Evolutionary conservation across 2,329 filamentous ascomycete genomes (phyloP).

Genomic region (Tolypocladium amazonense): DNA sequence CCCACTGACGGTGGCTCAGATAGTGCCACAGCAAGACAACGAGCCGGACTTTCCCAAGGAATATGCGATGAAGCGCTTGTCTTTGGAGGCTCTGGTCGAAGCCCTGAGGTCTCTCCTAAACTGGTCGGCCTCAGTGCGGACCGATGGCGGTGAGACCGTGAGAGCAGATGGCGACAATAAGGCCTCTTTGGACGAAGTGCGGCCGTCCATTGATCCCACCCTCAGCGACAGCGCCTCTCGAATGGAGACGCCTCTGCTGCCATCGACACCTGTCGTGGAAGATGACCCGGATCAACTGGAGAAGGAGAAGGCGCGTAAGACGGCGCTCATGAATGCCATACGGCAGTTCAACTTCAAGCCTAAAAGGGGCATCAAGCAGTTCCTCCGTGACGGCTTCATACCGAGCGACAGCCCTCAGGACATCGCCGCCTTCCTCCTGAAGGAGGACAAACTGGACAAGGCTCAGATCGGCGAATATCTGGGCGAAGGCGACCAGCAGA

Average conservation of each 20-base stretch:
- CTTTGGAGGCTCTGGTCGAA: slow-evolving; percentile 80
- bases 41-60: slow-evolving; percentile 75
- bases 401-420: slow-evolving; percentile 66
- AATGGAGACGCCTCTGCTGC: slow-evolving; percentile 44
- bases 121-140: slow-evolving; percentile 62
- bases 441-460: slow-evolving; percentile 81
- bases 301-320: slow-evolving; percentile 88
- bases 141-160: slow-evolving; percentile 35
- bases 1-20: slow-evolving; percentile 69
- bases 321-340: slow-evolving; percentile 78
- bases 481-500: slow-evolving; percentile 84
- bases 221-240: slow-evolving; percentile 49
- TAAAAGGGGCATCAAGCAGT: slow-evolving; percentile 78
- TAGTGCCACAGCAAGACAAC: slow-evolving; percentile 46
- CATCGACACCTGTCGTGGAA: slow-evolving; percentile 61
- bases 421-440: slow-evolving; percentile 72
- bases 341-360: slow-evolving; percentile 96
- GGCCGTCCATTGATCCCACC: slow-evolving; percentile 60
- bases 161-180: slow-evolving; percentile 24
- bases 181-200: slow-evolving; percentile 34
- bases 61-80: slow-evolving; percentile 82
- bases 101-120: slow-evolving; percentile 82
- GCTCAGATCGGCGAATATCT: slow-evolving; percentile 87
- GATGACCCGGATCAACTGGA: slow-evolving; percentile 94
- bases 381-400: slow-evolving; percentile 83